Evolutionary conservation across 805 yeast species (phyloP).

Genomic region (Candida fluviatilis): DNA sequence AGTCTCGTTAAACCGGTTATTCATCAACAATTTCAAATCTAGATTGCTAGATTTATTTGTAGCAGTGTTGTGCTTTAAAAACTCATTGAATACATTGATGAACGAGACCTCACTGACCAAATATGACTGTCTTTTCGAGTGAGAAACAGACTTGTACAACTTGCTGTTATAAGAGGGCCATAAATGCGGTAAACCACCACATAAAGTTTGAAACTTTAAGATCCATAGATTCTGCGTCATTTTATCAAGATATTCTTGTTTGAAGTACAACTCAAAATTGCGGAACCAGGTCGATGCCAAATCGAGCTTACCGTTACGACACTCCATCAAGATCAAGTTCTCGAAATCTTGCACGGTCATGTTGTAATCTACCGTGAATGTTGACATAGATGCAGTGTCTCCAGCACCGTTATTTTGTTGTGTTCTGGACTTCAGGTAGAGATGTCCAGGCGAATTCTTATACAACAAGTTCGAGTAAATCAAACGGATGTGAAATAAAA

Average conservation of each 20-base stretch:
- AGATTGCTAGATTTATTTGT: not conserved
- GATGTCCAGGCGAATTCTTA: slow-evolving; percentile 10
- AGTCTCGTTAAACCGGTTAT: slow-evolving; percentile 19
- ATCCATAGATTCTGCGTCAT: slow-evolving; percentile 35
- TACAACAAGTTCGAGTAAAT: slow-evolving; percentile 23
- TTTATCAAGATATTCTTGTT: slow-evolving; percentile 7
- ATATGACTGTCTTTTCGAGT: slow-evolving; percentile 17
- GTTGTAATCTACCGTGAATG: slow-evolving; percentile 9
- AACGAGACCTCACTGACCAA: slow-evolving; percentile 17
- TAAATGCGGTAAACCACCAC: slow-evolving; percentile 27
- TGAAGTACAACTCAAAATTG: slow-evolving; percentile 23
- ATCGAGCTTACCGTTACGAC: slow-evolving; percentile 32
- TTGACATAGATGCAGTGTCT: slow-evolving; percentile 5
- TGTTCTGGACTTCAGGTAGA: slow-evolving; percentile 18
- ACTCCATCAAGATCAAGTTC: slow-evolving; percentile 33
- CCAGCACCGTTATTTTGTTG: slow-evolving; percentile 12
- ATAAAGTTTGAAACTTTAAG: slow-evolving; percentile 25
- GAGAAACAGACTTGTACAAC: slow-evolving; percentile 8
- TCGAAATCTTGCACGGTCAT: slow-evolving; percentile 30
- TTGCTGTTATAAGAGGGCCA: slow-evolving; percentile 27
- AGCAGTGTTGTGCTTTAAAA: slow-evolving; percentile 5
- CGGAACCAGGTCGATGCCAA: slow-evolving; percentile 38
- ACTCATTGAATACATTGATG: slow-evolving; percentile 21
- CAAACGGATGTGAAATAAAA: slow-evolving; percentile 13
- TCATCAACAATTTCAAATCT: slow-evolving; percentile 8